Evolutionary conservation across 331 rosid species (phyloP).

Genomic region (Dryas integrifolia): DNA sequence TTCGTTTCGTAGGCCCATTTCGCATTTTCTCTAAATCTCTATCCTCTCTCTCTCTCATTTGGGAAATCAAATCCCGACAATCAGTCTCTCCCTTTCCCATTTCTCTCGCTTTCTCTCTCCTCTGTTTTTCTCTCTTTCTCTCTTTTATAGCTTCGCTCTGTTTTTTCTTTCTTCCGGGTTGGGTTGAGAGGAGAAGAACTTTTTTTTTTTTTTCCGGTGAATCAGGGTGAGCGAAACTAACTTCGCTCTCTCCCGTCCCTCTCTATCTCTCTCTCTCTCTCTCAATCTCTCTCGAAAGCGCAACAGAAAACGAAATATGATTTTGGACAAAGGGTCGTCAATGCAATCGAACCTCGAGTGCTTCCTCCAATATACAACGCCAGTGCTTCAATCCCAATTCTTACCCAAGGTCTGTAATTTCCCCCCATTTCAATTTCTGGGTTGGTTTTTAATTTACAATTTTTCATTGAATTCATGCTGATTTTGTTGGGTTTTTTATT

Average conservation of each 20-base stretch:
- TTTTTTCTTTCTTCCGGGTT: constrained; percentile 50
- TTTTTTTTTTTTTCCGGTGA: background rate
- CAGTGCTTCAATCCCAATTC: constrained; percentile 70
- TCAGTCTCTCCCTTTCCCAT: constrained; percentile 25
- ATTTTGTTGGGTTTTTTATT: background rate
- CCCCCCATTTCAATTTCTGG: background rate
- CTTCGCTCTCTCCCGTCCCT: constrained; percentile 9
- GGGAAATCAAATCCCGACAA: constrained; percentile 48
- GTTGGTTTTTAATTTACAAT: background rate
- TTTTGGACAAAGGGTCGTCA: constrained; percentile 60
- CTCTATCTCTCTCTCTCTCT: constrained; percentile 10
- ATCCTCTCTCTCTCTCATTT: constrained; percentile 20
- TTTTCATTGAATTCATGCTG: background rate
- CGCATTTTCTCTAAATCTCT: constrained; percentile 28
- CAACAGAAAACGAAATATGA: constrained; percentile 36
- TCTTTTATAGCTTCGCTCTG: constrained; percentile 12
- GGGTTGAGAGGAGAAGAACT: constrained; percentile 58
- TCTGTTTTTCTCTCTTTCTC: constrained; percentile 12
- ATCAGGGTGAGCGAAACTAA: constrained; percentile 20
- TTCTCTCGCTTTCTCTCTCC: constrained; percentile 2
- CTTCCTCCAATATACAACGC: constrained; percentile 76
- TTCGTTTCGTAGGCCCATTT: constrained; percentile 27
- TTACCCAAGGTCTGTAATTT: constrained; percentile 64
- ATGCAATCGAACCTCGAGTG: constrained; percentile 85
- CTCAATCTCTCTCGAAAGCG: background rate